Evolutionary conservation across 202 grass and related monocot genomes (phyloP).

Genomic region (Setaria viridis): DNA sequence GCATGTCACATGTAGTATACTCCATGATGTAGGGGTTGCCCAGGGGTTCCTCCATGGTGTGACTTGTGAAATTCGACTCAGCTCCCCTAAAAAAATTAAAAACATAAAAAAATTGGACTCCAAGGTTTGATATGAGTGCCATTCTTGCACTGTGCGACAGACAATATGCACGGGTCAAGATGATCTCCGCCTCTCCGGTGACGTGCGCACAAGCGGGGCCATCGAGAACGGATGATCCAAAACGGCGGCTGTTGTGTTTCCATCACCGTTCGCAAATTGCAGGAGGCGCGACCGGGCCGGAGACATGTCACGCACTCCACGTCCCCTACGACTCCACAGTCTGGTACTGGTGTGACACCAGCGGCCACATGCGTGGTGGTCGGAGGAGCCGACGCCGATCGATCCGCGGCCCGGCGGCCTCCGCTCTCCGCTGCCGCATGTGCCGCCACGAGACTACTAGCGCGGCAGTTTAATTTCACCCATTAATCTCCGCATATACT

Average conservation of each 20-base stretch:
- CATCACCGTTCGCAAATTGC: not conserved
- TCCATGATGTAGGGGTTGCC: not conserved
- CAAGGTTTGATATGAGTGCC: not conserved
- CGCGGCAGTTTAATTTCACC: not conserved
- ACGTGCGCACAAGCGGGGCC: not conserved
- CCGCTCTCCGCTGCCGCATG: conserved; percentile 11
- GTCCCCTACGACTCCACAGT: not conserved
- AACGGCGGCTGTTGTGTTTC: not conserved
- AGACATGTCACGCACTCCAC: not conserved
- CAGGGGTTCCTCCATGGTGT: no score
- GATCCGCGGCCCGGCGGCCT: not conserved
- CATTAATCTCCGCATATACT: not conserved
- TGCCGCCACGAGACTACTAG: conserved; percentile 28
- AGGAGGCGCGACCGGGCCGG: not conserved
- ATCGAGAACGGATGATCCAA: conserved; percentile 13
- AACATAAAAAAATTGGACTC: not conserved
- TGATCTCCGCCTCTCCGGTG: not conserved
- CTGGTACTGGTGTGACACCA: not conserved
- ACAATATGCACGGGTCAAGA: not conserved
- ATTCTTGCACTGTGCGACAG: not conserved
- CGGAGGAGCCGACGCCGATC: conserved; percentile 1
- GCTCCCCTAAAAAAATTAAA: no score
- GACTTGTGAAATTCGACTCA: no score
- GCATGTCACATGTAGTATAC: not conserved
- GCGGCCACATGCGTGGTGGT: conserved; percentile 32